phyloP scores from a whole-genome alignment of 2,329 filamentous ascomycete genomes.

The Pleoardoris graminearum region DNA sequence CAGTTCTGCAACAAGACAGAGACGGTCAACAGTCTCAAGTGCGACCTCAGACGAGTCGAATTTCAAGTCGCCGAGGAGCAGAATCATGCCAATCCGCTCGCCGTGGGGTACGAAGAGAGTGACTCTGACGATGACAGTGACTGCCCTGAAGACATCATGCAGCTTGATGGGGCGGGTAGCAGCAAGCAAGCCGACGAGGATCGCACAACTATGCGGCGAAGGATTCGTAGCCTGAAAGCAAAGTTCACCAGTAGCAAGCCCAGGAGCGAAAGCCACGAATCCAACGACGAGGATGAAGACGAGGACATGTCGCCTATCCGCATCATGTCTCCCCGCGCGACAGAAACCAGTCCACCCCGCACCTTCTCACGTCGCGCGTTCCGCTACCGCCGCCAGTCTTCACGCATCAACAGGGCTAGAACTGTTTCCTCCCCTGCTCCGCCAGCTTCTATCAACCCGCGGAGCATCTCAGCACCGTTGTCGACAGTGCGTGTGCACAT shows the following conservation, averaged over 20 bases:
- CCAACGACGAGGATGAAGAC: not conserved
- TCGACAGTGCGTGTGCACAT: not conserved
- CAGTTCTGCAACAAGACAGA: constrained; percentile 6
- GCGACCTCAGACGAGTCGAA: not conserved
- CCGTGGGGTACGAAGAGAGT: not conserved
- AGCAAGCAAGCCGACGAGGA: not conserved
- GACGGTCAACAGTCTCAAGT: not conserved
- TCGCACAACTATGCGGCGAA: not conserved
- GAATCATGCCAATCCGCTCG: not conserved
- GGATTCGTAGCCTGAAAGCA: not conserved
- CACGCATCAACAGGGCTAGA: not conserved
- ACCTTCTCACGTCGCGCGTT: not conserved
- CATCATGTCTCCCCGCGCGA: not conserved
- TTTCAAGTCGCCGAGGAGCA: not conserved
- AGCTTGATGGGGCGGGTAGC: constrained; percentile 5
- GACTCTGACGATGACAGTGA: not conserved
- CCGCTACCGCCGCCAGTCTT: not conserved
- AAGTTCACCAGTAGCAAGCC: not conserved
- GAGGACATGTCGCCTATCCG: constrained; percentile 4
- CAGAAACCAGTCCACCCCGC: not conserved
- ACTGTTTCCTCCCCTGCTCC: not conserved
- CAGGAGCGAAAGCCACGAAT: not conserved
- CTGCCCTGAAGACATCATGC: constrained; percentile 1
- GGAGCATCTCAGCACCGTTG: not conserved
- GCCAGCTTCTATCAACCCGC: not conserved